A percentile compares a stretch with the other conserved stretches of the same genome.
phyloP scores from a whole-genome alignment of 2,329 filamentous ascomycete genomes.

The Xylariaceae sp. region DNA sequence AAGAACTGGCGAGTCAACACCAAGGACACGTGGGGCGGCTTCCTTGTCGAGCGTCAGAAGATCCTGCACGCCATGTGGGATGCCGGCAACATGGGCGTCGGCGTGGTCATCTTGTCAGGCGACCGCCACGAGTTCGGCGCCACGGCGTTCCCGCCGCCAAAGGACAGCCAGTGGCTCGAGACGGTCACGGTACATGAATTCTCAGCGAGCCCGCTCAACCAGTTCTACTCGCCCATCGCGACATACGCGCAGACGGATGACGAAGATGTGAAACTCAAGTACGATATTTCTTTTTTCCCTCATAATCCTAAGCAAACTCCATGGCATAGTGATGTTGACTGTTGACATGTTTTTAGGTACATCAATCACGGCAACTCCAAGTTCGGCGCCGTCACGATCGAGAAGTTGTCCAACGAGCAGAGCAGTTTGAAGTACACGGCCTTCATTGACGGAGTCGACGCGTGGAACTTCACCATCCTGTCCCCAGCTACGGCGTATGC shows the following conservation, averaged over 20 bases:
- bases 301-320: no score
- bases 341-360: constrained; percentile 48
- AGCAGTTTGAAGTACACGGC: constrained; percentile 75
- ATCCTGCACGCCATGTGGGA: constrained; percentile 93
- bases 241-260: constrained; percentile 79
- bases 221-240: constrained; percentile 83
- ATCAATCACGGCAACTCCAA: constrained; percentile 83
- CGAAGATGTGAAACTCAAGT: constrained; percentile 81
- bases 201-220: constrained; percentile 82
- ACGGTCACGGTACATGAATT: constrained; percentile 77
- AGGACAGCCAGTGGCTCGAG: constrained; percentile 55
- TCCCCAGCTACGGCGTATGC: constrained; percentile 37
- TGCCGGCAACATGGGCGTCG: constrained; percentile 65
- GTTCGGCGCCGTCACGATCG: constrained; percentile 78
- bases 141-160: constrained; percentile 66
- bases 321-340: background rate
- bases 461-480: constrained; percentile 61
- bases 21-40: constrained; percentile 91
- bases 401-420: constrained; percentile 57
- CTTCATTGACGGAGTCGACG: constrained; percentile 74
- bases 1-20: constrained; percentile 93
- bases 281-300: no score
- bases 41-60: constrained; percentile 69
- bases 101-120: constrained; percentile 79
- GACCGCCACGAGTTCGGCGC: constrained; percentile 97